Conservation (phyloP, 768 basidiomycete genomes). For the Coprinopsis sp. region DNA sequence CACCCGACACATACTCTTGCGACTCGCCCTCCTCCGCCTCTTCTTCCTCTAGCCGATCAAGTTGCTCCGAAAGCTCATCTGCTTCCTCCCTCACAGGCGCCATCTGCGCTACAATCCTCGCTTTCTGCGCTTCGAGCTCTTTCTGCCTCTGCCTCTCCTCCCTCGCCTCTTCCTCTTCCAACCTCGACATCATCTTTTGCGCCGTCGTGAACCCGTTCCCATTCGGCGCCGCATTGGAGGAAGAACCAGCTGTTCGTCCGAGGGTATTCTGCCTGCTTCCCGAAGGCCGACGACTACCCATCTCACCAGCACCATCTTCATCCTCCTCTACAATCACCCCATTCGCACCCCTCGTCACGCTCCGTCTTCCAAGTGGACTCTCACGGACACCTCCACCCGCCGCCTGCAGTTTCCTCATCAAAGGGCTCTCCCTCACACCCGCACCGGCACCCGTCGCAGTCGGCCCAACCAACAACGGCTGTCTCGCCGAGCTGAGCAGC, state of each 20-base stretch:
- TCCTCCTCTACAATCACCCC: slow-evolving; percentile 35
- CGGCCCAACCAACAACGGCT: slow-evolving; percentile 73
- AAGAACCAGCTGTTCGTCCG: background rate
- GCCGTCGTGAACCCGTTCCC: slow-evolving; percentile 4
- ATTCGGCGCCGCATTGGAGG: background rate
- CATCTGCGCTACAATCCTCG: slow-evolving; percentile 93
- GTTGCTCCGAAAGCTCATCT: no score
- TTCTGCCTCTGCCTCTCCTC: slow-evolving; percentile 46
- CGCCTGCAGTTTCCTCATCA: slow-evolving; percentile 55
- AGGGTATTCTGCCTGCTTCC: no score
- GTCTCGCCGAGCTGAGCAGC: slow-evolving; percentile 81
- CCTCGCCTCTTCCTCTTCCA: slow-evolving; percentile 34
- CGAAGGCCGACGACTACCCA: background rate
- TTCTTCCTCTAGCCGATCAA: no score
- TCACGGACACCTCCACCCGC: slow-evolving; percentile 31
- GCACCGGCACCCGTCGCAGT: slow-evolving; percentile 16
- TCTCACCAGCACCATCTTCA: slow-evolving; percentile 22
- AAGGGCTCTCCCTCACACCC: slow-evolving; percentile 31
- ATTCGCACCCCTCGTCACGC: slow-evolving; percentile 36
- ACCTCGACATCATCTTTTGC: slow-evolving; percentile 22
- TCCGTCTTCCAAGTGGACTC: slow-evolving; percentile 48
- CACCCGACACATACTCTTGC: slow-evolving; percentile 20
- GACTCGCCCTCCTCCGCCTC: slow-evolving; percentile 31
- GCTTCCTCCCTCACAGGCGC: slow-evolving; percentile 53
- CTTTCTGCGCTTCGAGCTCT: slow-evolving; percentile 87